Evolutionary conservation across 2,329 filamentous ascomycete genomes (phyloP), one percentile per base, ranked within the genome.

Genomic region (Phaeosphaeria sp.): DNA sequence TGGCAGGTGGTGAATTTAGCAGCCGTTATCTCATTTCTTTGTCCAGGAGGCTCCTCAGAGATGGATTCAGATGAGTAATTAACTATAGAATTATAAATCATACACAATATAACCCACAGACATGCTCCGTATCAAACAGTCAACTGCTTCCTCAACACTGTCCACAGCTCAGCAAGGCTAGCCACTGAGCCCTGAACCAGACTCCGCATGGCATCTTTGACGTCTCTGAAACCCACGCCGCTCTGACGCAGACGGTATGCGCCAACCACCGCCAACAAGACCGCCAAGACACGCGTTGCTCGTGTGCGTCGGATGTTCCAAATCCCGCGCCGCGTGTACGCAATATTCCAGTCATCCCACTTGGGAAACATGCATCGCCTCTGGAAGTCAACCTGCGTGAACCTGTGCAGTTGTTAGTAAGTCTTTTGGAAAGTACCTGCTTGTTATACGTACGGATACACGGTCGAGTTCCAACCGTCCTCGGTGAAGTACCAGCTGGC

Each of bases 401-500:
- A 83, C 36, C 81, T 83, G 36, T 22, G 49, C 4, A 24, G 21
- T 2, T 20, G n/a, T 59, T 5, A 36, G 60, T 15, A n/a, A 43
- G 15, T 40, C 36, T 40, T 15, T 13, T 4, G 17, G 36, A 40
- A 40, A 18, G n/a, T 6, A 7, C 25, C 25, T 30, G 25, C 25
- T 11, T 30, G 18, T 9, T 9, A 30, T 49, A 74, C 73, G 49
- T 72, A 77, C 60, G 77, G 77, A 48, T 51, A 97, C 82, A 58
- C 93, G 89, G 58, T 94, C 85, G 81, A 91, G 96, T 55, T 88
- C 84, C 84, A 87, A 74, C 78, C 98, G 91, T 24, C 97, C 88
- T 78, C 96, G 89, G 22, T 85, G 80, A 74, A 88, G 86, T 87
- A 87, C 84, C 48, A 99, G 82, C 68, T 86, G 84, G 56, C 86